A percentile compares a stretch with the other conserved stretches of the same genome.
Conservation (phyloP, 371 early-diverging fungal species). For the Rhizopus delemar region DNA sequence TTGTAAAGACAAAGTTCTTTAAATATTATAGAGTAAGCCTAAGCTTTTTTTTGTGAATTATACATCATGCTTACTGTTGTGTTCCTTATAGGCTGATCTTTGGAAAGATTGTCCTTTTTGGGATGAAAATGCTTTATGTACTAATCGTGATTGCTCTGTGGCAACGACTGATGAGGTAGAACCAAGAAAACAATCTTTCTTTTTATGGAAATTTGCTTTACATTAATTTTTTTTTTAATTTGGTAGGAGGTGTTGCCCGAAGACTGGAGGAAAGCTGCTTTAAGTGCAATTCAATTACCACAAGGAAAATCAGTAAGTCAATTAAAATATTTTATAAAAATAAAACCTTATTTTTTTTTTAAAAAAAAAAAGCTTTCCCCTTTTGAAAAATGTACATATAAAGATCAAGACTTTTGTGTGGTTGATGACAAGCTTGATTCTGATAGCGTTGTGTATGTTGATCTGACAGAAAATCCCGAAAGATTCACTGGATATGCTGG, state of each 20-base stretch:
- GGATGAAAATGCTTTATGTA: slow-evolving; percentile 81
- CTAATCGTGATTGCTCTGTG: slow-evolving; percentile 86
- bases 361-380: no score
- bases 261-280: slow-evolving; percentile 57
- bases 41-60: neutral
- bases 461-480: slow-evolving; percentile 91
- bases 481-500: slow-evolving; percentile 96
- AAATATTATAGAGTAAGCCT: slow-evolving; percentile 79
- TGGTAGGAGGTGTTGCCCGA: slow-evolving; percentile 35
- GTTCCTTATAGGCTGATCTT: slow-evolving; percentile 70
- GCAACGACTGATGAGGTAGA: slow-evolving; percentile 74
- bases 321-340: neutral
- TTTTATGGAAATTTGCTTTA: neutral
- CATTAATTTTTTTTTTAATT: neutral
- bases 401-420: slow-evolving; percentile 85
- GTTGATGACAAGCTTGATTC: slow-evolving; percentile 79
- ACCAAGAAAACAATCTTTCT: neutral
- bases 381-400: slow-evolving; percentile 56
- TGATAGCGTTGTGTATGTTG: slow-evolving; percentile 74
- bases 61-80: neutral
- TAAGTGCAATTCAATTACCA: slow-evolving; percentile 58
- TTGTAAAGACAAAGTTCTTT: slow-evolving; percentile 85
- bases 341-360: neutral
- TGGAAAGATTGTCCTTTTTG: slow-evolving; percentile 93
- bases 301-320: slow-evolving; percentile 16